These are phyloP conservation scores for Vicia faba DNA, from an alignment of 306 rosid species.

Conservation along the genomic window DNA sequence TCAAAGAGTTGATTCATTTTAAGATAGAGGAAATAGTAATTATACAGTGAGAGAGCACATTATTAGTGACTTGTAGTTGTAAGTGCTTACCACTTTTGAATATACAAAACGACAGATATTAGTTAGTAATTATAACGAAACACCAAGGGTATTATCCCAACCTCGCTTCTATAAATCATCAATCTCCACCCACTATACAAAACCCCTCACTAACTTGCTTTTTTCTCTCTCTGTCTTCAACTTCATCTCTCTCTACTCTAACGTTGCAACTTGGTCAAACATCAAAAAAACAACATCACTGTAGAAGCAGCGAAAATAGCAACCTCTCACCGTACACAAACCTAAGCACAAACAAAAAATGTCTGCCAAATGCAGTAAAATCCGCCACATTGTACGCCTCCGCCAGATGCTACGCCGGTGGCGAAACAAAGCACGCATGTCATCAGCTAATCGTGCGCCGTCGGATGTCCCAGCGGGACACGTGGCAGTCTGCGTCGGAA, in stretches of 20 bases:
- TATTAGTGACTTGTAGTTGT: no score
- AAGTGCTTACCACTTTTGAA: neutral
- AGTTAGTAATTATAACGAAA: constrained; percentile 50
- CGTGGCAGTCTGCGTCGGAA: constrained; percentile 87
- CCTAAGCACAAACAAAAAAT: constrained; percentile 19
- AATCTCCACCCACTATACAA: neutral
- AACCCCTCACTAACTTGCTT: constrained; percentile 28
- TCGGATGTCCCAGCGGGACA: constrained; percentile 90
- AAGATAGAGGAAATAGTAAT: no score
- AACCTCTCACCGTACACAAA: neutral
- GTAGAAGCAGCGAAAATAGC: neutral
- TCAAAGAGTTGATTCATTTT: no score
- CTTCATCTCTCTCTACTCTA: neutral
- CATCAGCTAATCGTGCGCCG: constrained; percentile 66
- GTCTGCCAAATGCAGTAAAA: constrained; percentile 80
- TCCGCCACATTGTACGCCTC: constrained; percentile 89
- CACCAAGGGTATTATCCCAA: constrained; percentile 28
- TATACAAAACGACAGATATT: constrained; percentile 5
- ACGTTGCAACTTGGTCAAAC: neutral
- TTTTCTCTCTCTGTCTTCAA: neutral
- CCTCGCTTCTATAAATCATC: constrained; percentile 32
- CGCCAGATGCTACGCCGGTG: constrained; percentile 86
- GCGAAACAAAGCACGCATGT: constrained; percentile 82
- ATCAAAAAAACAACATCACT: neutral
- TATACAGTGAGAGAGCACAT: no score